Base-by-base conservation (phyloP, 441 rosid genomes). In the Gossypium schwendimanii region DNA sequence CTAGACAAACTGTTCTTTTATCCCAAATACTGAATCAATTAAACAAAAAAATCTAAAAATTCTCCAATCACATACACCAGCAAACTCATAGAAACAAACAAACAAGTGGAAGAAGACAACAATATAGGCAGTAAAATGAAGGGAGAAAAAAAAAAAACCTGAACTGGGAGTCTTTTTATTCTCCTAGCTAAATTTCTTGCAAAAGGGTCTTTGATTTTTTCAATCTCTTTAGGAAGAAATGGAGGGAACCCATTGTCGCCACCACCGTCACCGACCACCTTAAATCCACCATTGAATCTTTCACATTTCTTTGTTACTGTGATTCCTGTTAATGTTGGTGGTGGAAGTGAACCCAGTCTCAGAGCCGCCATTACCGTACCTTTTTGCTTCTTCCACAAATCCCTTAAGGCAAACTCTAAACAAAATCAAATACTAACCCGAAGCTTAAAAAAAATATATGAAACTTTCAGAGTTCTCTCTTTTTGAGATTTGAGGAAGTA, bases 121-220 rank as follows among this genome's bases (percentile, higher is more conserved):
- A 2, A 3, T 6, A 7, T 18, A n/a, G 2, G 15, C 47, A 15
- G 5, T 12, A 26, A 57, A 49, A 31, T 12, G 9, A 3, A 50
- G 33, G 33, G 65, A 70, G 7, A 59, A 28, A 36, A 70, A 69
- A 33, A 57, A 33, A 14, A 2, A 53, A 91, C 98, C 88, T 87
- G 86, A 4, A 91, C 98, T 14, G 96, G 96, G 4, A 93, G 69
- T 64, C 94, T 87, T 63, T 75, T 80, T 1, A 91, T 89, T 71
- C 89, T 91, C 73, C 52, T 77, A 49, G 94, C 93, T 74, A 93
- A 75, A 74, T 85, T 84, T 77, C 89, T 87, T 15, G 93, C 94
- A 70, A 84, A 89, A 21, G 92, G 88, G 66, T 93, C 97, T 81
- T 75, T 91, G 81, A 93, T 89, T 61, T 86, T 84, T 77, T 88